These are phyloP conservation scores for Mycena epipterygia DNA, from an alignment of 768 basidiomycete species.

Conservation along the genomic window DNA sequence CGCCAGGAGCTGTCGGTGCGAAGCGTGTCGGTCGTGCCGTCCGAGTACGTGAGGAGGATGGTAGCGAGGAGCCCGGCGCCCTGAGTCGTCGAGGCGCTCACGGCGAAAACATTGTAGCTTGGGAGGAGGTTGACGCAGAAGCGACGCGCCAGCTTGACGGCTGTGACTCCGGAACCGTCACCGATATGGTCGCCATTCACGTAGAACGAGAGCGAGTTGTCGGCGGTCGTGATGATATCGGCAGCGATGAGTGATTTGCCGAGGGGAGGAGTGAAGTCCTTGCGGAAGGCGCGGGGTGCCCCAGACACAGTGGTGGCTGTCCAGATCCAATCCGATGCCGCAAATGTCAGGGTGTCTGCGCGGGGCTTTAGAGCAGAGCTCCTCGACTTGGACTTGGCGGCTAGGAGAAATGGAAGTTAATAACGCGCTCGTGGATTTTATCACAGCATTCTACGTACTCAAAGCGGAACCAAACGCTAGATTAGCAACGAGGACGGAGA, in stretches of 20 bases:
- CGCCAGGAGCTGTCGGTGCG: background rate
- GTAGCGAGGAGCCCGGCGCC: background rate
- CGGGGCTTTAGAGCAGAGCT: too few species aligned
- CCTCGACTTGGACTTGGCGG: too few species aligned
- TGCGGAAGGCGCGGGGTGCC: background rate
- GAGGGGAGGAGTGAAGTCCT: background rate
- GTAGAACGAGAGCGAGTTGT: background rate
- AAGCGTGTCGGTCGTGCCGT: conserved; percentile 2
- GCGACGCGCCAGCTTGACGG: background rate
- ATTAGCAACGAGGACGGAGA: too few species aligned
- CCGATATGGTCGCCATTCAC: conserved; percentile 6
- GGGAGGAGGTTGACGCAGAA: background rate
- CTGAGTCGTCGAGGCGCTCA: background rate
- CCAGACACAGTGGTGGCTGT: background rate
- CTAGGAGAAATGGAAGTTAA: too few species aligned
- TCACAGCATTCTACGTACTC: too few species aligned
- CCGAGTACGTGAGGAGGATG: too few species aligned
- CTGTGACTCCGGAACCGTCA: background rate
- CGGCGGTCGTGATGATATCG: background rate
- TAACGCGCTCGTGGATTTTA: too few species aligned
- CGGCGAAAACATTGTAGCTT: conserved; percentile 9
- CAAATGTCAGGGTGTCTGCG: background rate
- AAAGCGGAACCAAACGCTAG: too few species aligned
- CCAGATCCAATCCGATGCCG: conserved; percentile 18
- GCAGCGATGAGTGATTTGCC: conserved; percentile 4